Base-by-base conservation (phyloP, 306 rosid genomes). In the Trichosanthes truncata region DNA sequence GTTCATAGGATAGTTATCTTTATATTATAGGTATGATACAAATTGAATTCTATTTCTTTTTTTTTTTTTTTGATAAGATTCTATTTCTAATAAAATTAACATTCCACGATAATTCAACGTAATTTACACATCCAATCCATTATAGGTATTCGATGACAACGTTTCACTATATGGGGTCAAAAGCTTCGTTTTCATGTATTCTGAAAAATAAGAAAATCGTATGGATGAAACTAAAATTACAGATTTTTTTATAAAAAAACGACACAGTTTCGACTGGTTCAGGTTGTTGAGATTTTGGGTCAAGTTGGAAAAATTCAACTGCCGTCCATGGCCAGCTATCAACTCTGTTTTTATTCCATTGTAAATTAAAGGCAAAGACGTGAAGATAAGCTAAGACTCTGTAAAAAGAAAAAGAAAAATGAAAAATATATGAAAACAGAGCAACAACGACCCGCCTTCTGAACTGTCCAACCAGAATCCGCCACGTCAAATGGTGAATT, bases 401-500 rank as follows among this genome's bases (percentile, higher is more conserved):
- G 4, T 14, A 45, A 67, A 6, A 4, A 0, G 6, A 51, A 75
- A 40, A n/a, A n/a, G n/a, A n/a, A 31, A 11, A 1, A 4, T 29
- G n/a, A 20, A 38, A 51, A 6, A 33, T 1, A 5, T 29, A 0
- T 10, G 20, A 36, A 9, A 4, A 3, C 41, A 11, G 3, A 12
- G 31, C 21, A 1, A 18, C n/a, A 10, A 35, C 38, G 62, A 55
- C 33, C 15, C 7, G 15, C 17, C 73, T 6, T 48, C 33, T 5
- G 9, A 21, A 23, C 26, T 9, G 9, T 1, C 67, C 78, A 23
- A 63, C 35, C 41, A 63, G 17, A 53, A 15, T 6, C 6, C 0
- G 78, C 78, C 87, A 84, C 80, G 80, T 43, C 35, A 36, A 38
- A 40, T 26, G 14, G 10, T n/a, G 3, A 65, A 3, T 65, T 8